A percentile compares a stretch with the other conserved stretches of the same genome.
Evolutionary conservation across 2,329 filamentous ascomycete species (phyloP).

Genomic region (Ceratocystis lukuohia): DNA sequence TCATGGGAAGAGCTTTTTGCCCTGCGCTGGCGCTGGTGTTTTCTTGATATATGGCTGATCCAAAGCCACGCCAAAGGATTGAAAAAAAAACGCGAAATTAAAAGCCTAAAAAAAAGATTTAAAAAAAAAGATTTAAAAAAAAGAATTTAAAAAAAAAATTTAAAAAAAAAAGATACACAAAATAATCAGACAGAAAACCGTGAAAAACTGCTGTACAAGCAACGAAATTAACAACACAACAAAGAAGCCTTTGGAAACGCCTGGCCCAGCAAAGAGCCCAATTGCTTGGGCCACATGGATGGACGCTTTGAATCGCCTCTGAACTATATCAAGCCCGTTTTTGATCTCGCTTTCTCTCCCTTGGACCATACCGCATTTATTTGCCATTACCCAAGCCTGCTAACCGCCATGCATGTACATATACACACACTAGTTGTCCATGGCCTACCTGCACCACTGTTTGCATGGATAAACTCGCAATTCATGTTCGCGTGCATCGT

Average conservation of each 20-base stretch:
- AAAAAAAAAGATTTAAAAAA: too few species aligned
- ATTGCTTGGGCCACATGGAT: neutral
- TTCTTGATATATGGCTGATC: neutral
- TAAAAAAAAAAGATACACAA: neutral
- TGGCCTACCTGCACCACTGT: neutral
- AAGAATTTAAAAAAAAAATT: neutral
- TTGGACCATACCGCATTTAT: too few species aligned
- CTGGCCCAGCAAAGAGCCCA: neutral
- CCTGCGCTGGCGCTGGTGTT: neutral
- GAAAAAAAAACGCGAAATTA: neutral
- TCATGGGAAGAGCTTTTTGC: neutral
- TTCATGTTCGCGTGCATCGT: neutral
- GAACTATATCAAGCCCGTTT: too few species aligned
- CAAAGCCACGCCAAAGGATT: neutral
- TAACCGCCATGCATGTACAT: too few species aligned
- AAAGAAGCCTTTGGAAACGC: neutral
- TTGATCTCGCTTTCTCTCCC: too few species aligned
- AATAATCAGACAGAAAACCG: neutral
- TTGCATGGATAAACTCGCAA: neutral
- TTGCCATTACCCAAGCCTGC: too few species aligned
- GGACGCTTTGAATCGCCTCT: too few species aligned
- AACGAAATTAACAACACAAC: neutral
- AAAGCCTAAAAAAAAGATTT: neutral
- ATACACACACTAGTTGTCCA: neutral
- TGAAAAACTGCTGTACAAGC: neutral